A percentile compares a stretch with the other conserved stretches of the same genome.
Evolutionary conservation across 345 rosid species (phyloP).

Genomic region (Camelina sativa): DNA sequence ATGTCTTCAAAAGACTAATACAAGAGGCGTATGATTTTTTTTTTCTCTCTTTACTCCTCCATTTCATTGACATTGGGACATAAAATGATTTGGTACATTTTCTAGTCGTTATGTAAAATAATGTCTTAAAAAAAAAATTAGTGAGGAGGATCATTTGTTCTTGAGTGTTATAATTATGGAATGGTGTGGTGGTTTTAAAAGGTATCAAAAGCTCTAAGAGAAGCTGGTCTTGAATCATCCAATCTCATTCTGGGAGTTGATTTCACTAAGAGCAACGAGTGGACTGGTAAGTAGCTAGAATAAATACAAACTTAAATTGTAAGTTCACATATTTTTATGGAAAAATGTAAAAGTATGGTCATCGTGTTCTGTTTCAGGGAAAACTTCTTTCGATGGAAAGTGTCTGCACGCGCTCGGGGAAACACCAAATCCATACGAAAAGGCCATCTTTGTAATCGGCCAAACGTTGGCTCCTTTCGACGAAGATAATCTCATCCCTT

Average conservation of each 20-base stretch:
- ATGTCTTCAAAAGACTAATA: conserved; percentile 4
- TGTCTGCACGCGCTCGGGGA: conserved; percentile 65
- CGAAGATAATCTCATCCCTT: conserved; percentile 82
- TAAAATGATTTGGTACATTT: not conserved
- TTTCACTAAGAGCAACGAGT: conserved; percentile 93
- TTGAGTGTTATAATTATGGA: not conserved
- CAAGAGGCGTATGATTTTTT: not conserved
- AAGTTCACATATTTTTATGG: not conserved
- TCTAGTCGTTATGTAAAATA: not conserved
- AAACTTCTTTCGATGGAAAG: conserved; percentile 59
- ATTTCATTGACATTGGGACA: conserved; percentile 28
- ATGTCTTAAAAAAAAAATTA: not conserved
- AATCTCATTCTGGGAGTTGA: conserved; percentile 86
- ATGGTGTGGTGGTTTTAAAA: conserved; percentile 31
- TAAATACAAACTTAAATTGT: not conserved
- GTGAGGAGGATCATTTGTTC: conserved; percentile 2
- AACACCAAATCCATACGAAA: conserved; percentile 77
- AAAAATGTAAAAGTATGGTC: not conserved
- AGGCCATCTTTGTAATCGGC: conserved; percentile 75
- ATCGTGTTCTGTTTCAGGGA: conserved; percentile 43
- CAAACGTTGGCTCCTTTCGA: conserved; percentile 83
- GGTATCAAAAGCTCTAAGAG: conserved; percentile 71
- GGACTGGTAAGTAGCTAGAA: conserved; percentile 62
- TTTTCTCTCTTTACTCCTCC: not conserved
- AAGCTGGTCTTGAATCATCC: conserved; percentile 86